These are phyloP conservation scores for Tricholoma matsutake DNA, from an alignment of 768 basidiomycete genomes.

Conservation along the genomic window DNA sequence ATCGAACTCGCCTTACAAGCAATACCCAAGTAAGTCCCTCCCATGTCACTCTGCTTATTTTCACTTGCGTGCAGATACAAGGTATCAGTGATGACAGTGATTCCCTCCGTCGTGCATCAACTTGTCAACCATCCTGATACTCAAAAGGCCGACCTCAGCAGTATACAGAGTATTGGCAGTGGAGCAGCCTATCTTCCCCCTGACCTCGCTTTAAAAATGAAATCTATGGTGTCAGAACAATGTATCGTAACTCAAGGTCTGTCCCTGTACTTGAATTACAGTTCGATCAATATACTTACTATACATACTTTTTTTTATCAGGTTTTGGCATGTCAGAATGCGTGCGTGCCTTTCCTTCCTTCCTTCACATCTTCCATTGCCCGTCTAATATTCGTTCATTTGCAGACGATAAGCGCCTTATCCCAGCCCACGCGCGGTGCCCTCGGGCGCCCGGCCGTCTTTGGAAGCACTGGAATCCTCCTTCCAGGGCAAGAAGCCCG, in stretches of 20 bases:
- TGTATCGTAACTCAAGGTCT: slow-evolving; percentile 45
- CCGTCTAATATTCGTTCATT: background rate
- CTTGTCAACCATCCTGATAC: slow-evolving; percentile 55
- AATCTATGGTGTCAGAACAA: slow-evolving; percentile 31
- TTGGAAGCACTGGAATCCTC: slow-evolving; percentile 55
- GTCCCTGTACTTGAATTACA: slow-evolving; percentile 1
- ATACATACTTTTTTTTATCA: slow-evolving; percentile 15
- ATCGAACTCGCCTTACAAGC: slow-evolving; percentile 44
- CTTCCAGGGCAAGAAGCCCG: slow-evolving; percentile 63
- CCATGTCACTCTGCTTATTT: background rate
- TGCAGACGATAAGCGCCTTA: slow-evolving; percentile 56
- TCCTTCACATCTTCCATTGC: background rate
- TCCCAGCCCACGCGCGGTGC: slow-evolving; percentile 41
- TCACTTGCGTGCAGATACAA: slow-evolving; percentile 43
- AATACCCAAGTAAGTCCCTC: slow-evolving; percentile 51
- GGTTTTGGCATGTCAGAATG: slow-evolving; percentile 74
- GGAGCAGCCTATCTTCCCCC: slow-evolving; percentile 72
- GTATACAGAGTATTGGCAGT: slow-evolving; percentile 38
- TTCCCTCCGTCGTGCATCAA: slow-evolving; percentile 67
- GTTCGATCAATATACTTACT: background rate
- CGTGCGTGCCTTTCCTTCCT: slow-evolving; percentile 35
- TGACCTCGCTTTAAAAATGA: slow-evolving; percentile 43
- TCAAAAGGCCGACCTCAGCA: slow-evolving; percentile 50
- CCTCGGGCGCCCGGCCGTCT: slow-evolving; percentile 36
- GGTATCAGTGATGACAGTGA: slow-evolving; percentile 45